Base-by-base conservation (phyloP, 2,329 filamentous ascomycete genomes). In the Fusarium austroafricanum region DNA sequence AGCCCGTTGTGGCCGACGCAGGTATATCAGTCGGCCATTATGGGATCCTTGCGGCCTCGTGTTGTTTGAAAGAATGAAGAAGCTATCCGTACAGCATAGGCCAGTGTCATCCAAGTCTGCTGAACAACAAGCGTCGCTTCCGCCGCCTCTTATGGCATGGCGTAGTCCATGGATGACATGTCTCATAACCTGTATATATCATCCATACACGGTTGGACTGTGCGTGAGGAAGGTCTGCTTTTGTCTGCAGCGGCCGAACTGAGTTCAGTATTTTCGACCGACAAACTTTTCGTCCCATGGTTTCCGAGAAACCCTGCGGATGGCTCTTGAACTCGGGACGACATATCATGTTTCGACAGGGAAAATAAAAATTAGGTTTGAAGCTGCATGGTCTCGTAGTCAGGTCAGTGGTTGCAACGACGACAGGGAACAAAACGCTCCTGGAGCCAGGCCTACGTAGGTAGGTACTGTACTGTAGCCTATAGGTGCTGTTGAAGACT, bases 111-210 rank as follows among this genome's bases (percentile, higher is more conserved):
- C 44, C 46, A 23, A 59, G 23, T 10, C 53, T 42, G 45, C 38
- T 50, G 21, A 29, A 65, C 18, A 29, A 31, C 46, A 68, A 56
- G 52, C 42, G 44, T 66, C 47, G 47, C 61, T 68, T 21, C 66
- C 23, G 35, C 43, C 44, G 29, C 55, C 40, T 62, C 55, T 46
- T 42, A 38, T 29, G 35, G 35, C 20, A 59, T 66, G 67, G 51
- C 11, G 31, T 62, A 55, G 40, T 46, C 18, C n/a, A 37, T 43
- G 26, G 21, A 20, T 39, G 42, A 46, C 45, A 61, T 66, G 37
- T 42, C 38, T 42, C 40, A 35, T 44, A 55, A 39, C 39, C 21
- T 21, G 59, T 37, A 33, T 42, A 59, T 15, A 39, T 46, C 46
- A 58, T 64, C 45, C 38, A 58, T 43, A 38, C 37, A 20, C 35